These are phyloP conservation scores for Combretum micranthum DNA, from an alignment of 345 rosid species.

Conservation along the genomic window DNA sequence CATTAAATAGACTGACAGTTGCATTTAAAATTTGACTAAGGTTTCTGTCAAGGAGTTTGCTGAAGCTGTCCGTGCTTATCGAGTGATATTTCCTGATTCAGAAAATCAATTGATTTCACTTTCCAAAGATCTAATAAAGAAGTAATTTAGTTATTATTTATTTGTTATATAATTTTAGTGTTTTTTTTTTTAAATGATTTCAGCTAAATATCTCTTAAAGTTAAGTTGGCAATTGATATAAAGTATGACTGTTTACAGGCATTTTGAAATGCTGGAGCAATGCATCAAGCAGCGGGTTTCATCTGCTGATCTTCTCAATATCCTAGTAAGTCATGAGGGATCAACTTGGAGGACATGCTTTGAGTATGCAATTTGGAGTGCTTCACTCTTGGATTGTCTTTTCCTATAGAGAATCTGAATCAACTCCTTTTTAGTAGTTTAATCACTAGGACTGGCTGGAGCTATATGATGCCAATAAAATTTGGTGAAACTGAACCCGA, in stretches of 20 bases:
- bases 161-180: background rate
- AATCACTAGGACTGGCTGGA: too few relatives aligned
- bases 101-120: slow-evolving; percentile 73
- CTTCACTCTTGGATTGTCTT: too few relatives aligned
- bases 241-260: slow-evolving; percentile 30
- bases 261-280: slow-evolving; percentile 58
- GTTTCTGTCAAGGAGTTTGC: slow-evolving; percentile 73
- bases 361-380: too few relatives aligned
- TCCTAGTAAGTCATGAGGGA: slow-evolving; percentile 43
- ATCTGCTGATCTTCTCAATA: slow-evolving; percentile 45
- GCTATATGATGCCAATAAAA: too few relatives aligned
- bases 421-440: too few relatives aligned
- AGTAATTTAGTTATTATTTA: slow-evolving; percentile 23
- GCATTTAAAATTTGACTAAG: slow-evolving; percentile 31
- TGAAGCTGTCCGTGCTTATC: slow-evolving; percentile 88
- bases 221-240: background rate
- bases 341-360: too few relatives aligned
- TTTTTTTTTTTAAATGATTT: background rate
- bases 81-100: slow-evolving; percentile 92
- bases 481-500: too few relatives aligned
- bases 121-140: slow-evolving; percentile 58
- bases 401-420: too few relatives aligned
- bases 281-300: slow-evolving; percentile 50
- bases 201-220: background rate
- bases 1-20: background rate